A percentile compares a stretch with the other conserved stretches of the same genome.
phyloP scores from a whole-genome alignment of 768 basidiomycete species.

The Tulasnella sp. region DNA sequence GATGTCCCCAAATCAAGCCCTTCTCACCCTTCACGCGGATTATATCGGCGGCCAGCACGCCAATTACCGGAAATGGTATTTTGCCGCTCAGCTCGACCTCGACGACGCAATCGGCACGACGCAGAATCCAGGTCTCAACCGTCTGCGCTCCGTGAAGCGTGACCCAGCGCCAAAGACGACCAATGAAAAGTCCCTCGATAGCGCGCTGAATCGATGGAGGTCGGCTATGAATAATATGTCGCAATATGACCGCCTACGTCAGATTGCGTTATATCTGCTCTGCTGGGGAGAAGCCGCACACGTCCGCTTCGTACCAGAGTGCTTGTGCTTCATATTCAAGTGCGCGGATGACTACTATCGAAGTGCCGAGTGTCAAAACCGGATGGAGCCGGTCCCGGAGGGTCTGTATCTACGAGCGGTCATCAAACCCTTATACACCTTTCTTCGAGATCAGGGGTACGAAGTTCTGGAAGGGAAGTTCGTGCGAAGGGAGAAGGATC shows the following conservation, averaged over 20 bases:
- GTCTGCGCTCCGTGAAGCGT: constrained; percentile 53
- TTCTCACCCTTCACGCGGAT: constrained; percentile 92
- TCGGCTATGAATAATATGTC: constrained; percentile 99
- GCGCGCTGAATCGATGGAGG: constrained; percentile 86
- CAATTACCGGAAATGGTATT: constrained; percentile 99
- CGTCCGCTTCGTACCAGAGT: constrained; percentile 92
- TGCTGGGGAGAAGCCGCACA: constrained; percentile 99
- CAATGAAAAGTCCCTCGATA: constrained; percentile 70
- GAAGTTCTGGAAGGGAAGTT: constrained; percentile 94
- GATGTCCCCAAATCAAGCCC: constrained; percentile 92
- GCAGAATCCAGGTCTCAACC: constrained; percentile 82
- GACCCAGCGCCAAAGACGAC: constrained; percentile 45
- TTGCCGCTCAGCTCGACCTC: constrained; percentile 95
- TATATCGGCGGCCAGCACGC: constrained; percentile 98
- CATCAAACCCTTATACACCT: constrained; percentile 87
- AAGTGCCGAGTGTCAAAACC: constrained; percentile 91
- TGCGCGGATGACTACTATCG: constrained; percentile 99
- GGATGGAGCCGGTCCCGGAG: constrained; percentile 85
- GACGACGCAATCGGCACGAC: constrained; percentile 91
- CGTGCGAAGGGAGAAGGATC: constrained; percentile 85
- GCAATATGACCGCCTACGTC: constrained; percentile 91
- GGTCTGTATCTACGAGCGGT: constrained; percentile 85
- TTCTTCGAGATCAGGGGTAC: constrained; percentile 95
- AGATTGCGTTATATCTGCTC: constrained; percentile 88
- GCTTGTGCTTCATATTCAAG: constrained; percentile 99